Percentiles rank a stretch among this genome's conserved stretches.
These are phyloP conservation scores for Litsea cubeba DNA, from an alignment of 164 flowering plant genomes.

Conservation along the genomic window DNA sequence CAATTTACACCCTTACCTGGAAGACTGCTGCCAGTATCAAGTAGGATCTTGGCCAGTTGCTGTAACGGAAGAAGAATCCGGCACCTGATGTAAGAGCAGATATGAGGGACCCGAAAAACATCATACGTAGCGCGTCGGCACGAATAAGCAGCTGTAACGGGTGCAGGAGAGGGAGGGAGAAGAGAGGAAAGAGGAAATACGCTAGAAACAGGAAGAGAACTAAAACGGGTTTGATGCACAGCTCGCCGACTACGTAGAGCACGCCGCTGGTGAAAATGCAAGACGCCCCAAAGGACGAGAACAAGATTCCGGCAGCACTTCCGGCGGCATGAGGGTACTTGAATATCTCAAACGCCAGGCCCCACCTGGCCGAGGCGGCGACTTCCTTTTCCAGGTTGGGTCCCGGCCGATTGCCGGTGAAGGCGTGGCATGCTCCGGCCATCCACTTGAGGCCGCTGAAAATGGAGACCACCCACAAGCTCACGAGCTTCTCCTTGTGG, in stretches of 20 bases:
- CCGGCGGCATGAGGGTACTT: constrained; percentile 48
- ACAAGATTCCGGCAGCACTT: constrained; percentile 29
- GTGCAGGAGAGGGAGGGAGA: constrained; percentile 48
- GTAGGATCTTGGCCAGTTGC: constrained; percentile 28
- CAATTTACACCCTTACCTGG: neutral
- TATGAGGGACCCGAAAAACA: constrained; percentile 42
- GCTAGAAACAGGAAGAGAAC: constrained; percentile 39
- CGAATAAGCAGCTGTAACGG: constrained; percentile 40
- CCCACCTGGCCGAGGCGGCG: neutral
- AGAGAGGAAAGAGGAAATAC: constrained; percentile 47
- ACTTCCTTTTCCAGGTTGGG: neutral
- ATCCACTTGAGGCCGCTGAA: constrained; percentile 62
- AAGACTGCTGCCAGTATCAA: constrained; percentile 32
- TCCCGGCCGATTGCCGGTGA: constrained; percentile 19
- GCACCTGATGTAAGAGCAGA: constrained; percentile 34
- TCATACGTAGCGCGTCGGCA: constrained; percentile 52
- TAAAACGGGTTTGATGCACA: constrained; percentile 31
- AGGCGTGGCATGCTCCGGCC: constrained; percentile 32
- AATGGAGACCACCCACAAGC: constrained; percentile 65
- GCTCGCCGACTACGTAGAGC: constrained; percentile 39
- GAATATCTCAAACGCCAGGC: constrained; percentile 30
- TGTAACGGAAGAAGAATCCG: constrained; percentile 35
- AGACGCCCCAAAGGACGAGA: constrained; percentile 48
- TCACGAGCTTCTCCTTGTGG: constrained; percentile 20
- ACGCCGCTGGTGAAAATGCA: constrained; percentile 47